Evolutionary conservation across 371 early-diverging fungal species (phyloP).

Genomic region (Rhizopus microsporus): DNA sequence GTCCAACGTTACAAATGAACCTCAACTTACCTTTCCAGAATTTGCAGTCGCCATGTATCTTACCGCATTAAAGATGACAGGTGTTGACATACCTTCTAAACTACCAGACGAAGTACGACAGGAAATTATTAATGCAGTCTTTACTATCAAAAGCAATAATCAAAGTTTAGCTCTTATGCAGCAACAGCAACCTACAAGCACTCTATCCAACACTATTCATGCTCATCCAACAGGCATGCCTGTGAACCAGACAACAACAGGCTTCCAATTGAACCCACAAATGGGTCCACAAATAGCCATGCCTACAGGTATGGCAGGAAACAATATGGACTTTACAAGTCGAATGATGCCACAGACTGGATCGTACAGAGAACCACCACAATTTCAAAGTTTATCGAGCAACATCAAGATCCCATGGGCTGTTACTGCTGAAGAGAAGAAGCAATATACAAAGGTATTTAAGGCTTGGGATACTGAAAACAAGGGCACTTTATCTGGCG

Average conservation of each 20-base stretch:
- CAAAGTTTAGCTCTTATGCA: conserved; percentile 5
- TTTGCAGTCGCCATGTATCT: conserved; percentile 64
- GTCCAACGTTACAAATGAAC: conserved; percentile 47
- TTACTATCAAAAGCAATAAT: conserved; percentile 19
- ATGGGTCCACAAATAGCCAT: conserved; percentile 27
- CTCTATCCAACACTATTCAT: conserved; percentile 6
- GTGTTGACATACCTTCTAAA: conserved; percentile 41
- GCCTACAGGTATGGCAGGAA: conserved; percentile 46
- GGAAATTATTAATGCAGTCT: conserved; percentile 41
- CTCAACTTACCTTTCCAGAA: conserved; percentile 58
- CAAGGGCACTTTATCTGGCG: conserved; percentile 78
- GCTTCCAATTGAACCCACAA: conserved; percentile 20
- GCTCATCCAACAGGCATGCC: conserved; percentile 23
- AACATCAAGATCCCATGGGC: conserved; percentile 72
- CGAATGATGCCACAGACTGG: conserved; percentile 51
- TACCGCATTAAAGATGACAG: conserved; percentile 54
- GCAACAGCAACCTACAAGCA: conserved; percentile 13
- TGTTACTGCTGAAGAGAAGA: conserved; percentile 77
- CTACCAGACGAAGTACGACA: conserved; percentile 39
- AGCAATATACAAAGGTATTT: conserved; percentile 81
- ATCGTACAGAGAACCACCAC: conserved; percentile 14
- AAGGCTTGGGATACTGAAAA: conserved; percentile 83
- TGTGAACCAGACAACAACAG: conserved; percentile 31
- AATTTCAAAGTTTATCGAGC: conserved; percentile 33
- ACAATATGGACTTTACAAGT: conserved; percentile 44